A percentile compares a stretch with the other conserved stretches of the same genome.
These are phyloP conservation scores for Ophiocordyceps camponoti-rufipedis DNA, from an alignment of 2,329 filamentous ascomycete species.

Conservation along the genomic window DNA sequence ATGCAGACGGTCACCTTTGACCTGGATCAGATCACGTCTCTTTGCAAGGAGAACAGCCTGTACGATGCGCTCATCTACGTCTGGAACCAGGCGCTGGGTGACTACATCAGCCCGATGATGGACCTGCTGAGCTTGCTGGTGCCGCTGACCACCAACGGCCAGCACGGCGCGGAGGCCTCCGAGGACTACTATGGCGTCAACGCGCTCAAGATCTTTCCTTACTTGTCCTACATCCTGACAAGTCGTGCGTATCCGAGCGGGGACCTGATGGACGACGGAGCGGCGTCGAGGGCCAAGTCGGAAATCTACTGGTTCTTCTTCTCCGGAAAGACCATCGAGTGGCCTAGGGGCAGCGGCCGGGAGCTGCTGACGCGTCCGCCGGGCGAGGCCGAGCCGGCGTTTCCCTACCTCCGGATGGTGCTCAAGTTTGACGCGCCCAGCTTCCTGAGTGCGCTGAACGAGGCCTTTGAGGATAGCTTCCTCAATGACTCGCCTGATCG, in stretches of 20 bases:
- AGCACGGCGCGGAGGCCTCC: conserved; percentile 29
- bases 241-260: conserved; percentile 85
- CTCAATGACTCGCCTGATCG: conserved; percentile 63
- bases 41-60: conserved; percentile 81
- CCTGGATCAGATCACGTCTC: conserved; percentile 73
- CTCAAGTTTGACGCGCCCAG: conserved; percentile 79
- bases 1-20: conserved; percentile 84
- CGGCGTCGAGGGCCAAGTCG: conserved; percentile 60
- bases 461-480: conserved; percentile 91
- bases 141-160: conserved; percentile 37
- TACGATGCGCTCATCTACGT: conserved; percentile 95
- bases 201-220: conserved; percentile 84
- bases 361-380: conserved; percentile 41
- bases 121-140: conserved; percentile 59
- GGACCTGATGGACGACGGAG: conserved; percentile 50
- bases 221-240: conserved; percentile 80
- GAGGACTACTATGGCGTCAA: conserved; percentile 47
- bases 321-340: conserved; percentile 58
- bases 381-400: conserved; percentile 48
- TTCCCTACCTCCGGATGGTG: conserved; percentile 69
- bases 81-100: conserved; percentile 78
- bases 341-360: conserved; percentile 48
- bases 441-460: conserved; percentile 88
- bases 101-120: conserved; percentile 80
- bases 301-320: conserved; percentile 90